phyloP scores from a whole-genome alignment of 1,139 yeast genomes.

The Scheffersomyces illinoinensis region DNA sequence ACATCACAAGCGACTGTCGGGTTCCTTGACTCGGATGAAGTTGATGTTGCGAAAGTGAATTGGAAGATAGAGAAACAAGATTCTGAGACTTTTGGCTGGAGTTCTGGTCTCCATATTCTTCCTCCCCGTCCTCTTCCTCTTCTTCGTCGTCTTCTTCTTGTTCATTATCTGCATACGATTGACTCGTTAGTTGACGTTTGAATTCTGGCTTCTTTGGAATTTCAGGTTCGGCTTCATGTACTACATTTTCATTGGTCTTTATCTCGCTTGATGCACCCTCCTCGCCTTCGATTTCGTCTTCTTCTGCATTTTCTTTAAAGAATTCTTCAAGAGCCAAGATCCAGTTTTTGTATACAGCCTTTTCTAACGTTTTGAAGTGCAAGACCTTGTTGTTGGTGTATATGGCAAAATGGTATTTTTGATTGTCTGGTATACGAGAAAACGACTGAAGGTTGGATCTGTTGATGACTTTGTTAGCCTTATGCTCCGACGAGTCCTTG shows the following conservation, averaged over 20 bases:
- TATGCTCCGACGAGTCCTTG: slow-evolving; percentile 57
- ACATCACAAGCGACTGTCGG: not conserved
- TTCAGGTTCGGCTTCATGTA: not conserved
- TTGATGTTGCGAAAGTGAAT: not conserved
- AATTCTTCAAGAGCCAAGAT: slow-evolving; percentile 32
- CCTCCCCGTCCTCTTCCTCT: slow-evolving; percentile 5
- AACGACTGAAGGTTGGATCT: slow-evolving; percentile 20
- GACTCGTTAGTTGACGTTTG: not conserved
- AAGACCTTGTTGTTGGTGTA: slow-evolving; percentile 39
- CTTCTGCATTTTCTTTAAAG: slow-evolving; percentile 9
- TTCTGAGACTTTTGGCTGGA: slow-evolving; percentile 1
- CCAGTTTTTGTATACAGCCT: slow-evolving; percentile 43
- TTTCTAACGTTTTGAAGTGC: slow-evolving; percentile 43
- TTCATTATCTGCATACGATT: not conserved
- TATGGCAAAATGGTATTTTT: slow-evolving; percentile 40
- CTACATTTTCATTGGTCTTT: not conserved
- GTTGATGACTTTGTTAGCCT: slow-evolving; percentile 50
- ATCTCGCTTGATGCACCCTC: not conserved
- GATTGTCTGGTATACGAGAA: slow-evolving; percentile 32
- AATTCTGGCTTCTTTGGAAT: slow-evolving; percentile 1
- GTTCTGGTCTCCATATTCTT: slow-evolving; percentile 9
- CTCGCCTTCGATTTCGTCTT: not conserved
- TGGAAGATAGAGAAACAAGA: not conserved
- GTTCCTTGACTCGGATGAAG: not conserved
- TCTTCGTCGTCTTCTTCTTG: slow-evolving; percentile 2